Evolutionary conservation across 2,329 filamentous ascomycete genomes (phyloP).

Genomic region (Penicillium sp.): DNA sequence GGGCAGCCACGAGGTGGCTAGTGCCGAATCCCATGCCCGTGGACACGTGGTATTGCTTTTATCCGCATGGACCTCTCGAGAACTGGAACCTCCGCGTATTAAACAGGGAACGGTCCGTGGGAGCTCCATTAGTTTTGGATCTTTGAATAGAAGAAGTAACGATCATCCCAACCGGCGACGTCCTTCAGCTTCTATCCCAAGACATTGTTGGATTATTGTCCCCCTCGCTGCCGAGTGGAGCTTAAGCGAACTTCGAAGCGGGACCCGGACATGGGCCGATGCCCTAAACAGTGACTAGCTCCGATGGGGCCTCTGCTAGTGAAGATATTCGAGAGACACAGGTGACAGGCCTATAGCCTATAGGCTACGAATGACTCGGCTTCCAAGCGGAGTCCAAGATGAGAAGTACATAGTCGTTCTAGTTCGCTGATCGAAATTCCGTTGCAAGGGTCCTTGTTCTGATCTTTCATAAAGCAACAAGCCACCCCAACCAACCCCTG

Average conservation of each 20-base stretch:
- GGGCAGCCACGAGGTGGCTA: not conserved
- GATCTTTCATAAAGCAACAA: no score
- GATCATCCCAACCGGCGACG: not conserved
- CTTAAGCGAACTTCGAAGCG: not conserved
- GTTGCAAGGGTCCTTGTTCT: no score
- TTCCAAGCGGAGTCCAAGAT: not conserved
- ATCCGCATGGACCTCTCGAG: no score
- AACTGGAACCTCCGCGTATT: not conserved
- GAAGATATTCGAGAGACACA: no score
- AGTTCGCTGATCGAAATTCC: not conserved
- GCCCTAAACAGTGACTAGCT: not conserved
- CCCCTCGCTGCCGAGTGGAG: no score
- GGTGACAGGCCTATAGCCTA: no score
- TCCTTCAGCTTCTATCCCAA: not conserved
- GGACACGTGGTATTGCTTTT: no score
- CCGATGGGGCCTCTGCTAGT: not conserved
- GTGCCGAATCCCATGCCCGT: no score
- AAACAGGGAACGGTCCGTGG: not conserved
- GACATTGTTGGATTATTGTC: no score
- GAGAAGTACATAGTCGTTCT: not conserved
- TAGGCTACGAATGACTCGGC: no score
- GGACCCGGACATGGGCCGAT: not conserved
- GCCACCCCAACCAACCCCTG: no score
- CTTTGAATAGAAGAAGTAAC: not conserved
- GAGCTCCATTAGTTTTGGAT: not conserved